Conservation (phyloP, 2,329 filamentous ascomycete species). For the Gliomastix tumulicola region DNA sequence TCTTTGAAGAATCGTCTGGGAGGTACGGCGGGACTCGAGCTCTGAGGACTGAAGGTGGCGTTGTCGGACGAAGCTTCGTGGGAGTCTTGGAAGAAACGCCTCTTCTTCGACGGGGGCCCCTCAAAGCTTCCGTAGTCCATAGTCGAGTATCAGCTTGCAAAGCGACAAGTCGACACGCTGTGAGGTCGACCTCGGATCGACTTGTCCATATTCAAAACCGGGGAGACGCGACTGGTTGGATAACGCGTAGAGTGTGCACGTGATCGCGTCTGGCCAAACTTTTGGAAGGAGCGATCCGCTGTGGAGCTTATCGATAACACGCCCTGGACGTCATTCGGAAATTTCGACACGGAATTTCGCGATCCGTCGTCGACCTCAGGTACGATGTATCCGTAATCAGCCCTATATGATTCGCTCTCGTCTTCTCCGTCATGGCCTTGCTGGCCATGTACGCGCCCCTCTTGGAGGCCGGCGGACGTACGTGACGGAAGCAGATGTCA, state of each 20-base stretch:
- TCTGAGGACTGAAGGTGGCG: slow-evolving; percentile 11
- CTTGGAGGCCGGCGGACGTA: slow-evolving; percentile 28
- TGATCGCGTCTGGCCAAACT: too few relatives aligned
- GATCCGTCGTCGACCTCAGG: too few relatives aligned
- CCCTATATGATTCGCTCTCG: slow-evolving; percentile 30
- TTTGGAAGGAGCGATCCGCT: too few relatives aligned
- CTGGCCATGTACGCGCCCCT: slow-evolving; percentile 20
- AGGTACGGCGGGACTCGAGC: slow-evolving; percentile 11
- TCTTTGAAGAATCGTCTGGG: slow-evolving; percentile 17
- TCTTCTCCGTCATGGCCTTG: slow-evolving; percentile 27
- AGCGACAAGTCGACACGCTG: too few relatives aligned
- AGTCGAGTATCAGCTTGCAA: too few relatives aligned
- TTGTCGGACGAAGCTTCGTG: slow-evolving; percentile 19
- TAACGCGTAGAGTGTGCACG: slow-evolving; percentile 28
- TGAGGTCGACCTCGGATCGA: too few relatives aligned
- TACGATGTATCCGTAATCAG: too few relatives aligned
- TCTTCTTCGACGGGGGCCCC: slow-evolving; percentile 38
- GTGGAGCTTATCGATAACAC: too few relatives aligned
- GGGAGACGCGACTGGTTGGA: slow-evolving; percentile 28
- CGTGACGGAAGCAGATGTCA: slow-evolving; percentile 43
- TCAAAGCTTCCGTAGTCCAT: slow-evolving; percentile 32
- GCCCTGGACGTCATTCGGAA: too few relatives aligned
- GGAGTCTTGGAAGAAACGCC: slow-evolving; percentile 27
- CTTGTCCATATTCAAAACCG: slow-evolving; percentile 27
- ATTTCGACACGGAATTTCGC: too few relatives aligned